Percentiles rank a stretch among this genome's conserved stretches.
Conservation (phyloP, 441 rosid species). For the Populus hybrid region DNA sequence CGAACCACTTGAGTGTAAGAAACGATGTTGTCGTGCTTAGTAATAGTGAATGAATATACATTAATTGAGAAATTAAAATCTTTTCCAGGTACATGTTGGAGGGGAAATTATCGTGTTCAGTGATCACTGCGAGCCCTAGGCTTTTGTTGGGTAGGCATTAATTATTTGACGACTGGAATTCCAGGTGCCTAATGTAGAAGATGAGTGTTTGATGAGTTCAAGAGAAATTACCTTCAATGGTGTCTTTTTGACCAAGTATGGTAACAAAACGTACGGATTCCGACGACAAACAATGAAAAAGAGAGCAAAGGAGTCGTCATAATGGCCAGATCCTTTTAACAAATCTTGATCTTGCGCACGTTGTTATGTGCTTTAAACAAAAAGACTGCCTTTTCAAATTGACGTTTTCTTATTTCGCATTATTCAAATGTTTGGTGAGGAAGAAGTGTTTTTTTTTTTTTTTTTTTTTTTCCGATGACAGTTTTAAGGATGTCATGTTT, state of each 20-base stretch:
- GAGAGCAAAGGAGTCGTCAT: not conserved
- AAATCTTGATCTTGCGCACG: not conserved
- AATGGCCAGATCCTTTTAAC: not conserved
- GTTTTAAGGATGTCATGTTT: not conserved
- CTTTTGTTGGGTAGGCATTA: not conserved
- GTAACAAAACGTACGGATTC: no score
- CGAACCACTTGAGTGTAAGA: no score
- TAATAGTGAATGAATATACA: no score
- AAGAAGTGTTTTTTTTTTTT: not conserved
- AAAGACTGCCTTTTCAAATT: not conserved
- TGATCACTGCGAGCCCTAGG: no score
- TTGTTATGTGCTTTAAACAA: not conserved
- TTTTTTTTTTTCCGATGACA: not conserved
- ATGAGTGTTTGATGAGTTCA: no score
- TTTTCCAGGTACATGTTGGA: no score
- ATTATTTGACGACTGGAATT: not conserved
- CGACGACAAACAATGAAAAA: not conserved
- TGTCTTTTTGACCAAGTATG: not conserved
- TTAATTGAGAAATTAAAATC: no score
- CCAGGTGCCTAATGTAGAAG: not conserved
- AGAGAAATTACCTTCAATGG: not conserved
- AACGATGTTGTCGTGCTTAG: no score
- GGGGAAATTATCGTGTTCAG: no score
- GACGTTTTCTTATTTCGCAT: not conserved
- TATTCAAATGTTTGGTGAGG: not conserved